Evolutionary conservation across 148 eudicot species (phyloP), one percentile per base, ranked within the genome.

Genomic region (Persicaria maculosa): DNA sequence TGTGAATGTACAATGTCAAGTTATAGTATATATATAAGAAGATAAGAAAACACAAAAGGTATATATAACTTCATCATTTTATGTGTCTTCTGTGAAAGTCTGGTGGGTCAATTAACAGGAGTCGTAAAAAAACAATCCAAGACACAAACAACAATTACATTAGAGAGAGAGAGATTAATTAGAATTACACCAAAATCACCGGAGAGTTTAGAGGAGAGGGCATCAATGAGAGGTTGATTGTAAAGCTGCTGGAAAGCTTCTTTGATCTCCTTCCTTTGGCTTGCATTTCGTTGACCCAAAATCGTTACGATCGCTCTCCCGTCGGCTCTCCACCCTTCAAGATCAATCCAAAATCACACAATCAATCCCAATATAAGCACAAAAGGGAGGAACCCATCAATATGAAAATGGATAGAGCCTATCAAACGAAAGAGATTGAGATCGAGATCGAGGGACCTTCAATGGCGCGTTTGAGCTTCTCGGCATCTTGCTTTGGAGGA

Each of bases 231-330:
- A 9, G 93, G 82, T 67, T 80, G 47, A 68, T 87, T 81, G 83
- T 84, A 88, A 73, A 85, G 79, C 77, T 86, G 81, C 67, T 90
- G 79, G 79, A 83, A 92, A 44, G 88, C 78, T 17, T 92, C 88
- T 73, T 84, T 88, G 44, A 92, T 92, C 57, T 75, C 47, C 78
- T 47, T 86, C 85, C 90, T 85, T 78, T 92, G 96, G 55, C 62
- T 76, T 68, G 88, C 86, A 86, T 88, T 88, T 80, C 97, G 84
- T 20, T 79, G 84, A 22, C 97, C 96, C 86, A 90, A 74, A 12
- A 92, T 79, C 73, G 72, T 69, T 44, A 88, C 84, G 20, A 87
- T 71, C 44, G 80, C 83, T 72, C 75, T 83, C 76, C 88, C 93
- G 57, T 92, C 88, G 2, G 89, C 86, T 69, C 91, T 90, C 81